A percentile compares a stretch with the other conserved stretches of the same genome.
Conservation (phyloP, 345 rosid species). For the Cochlearia excelsa region DNA sequence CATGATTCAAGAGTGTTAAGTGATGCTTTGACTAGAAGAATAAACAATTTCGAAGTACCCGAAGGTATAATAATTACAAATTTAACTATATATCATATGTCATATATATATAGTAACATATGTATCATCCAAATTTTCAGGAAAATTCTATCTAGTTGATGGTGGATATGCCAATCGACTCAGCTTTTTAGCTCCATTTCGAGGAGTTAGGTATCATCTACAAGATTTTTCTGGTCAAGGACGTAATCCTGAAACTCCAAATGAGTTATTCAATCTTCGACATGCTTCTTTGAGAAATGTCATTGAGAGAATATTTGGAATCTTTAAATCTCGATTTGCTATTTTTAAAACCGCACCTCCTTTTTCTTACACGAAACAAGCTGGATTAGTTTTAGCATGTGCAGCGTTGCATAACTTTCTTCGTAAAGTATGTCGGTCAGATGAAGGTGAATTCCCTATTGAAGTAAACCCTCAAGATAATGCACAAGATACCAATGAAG, state of each 20-base stretch:
- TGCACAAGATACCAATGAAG: no score
- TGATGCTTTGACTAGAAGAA: neutral
- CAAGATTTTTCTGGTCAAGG: neutral
- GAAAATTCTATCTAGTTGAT: neutral
- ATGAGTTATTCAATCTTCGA: no score
- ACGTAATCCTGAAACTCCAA: neutral
- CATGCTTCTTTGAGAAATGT: neutral
- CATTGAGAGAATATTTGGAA: neutral
- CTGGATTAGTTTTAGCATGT: neutral
- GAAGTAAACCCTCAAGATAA: no score
- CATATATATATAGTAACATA: neutral
- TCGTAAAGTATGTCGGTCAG: no score
- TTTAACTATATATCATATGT: neutral
- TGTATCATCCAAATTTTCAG: neutral
- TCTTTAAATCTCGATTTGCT: neutral
- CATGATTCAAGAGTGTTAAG: neutral
- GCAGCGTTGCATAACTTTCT: no score
- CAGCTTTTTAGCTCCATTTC: neutral
- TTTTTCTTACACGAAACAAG: neutral
- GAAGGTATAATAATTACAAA: neutral
- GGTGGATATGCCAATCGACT: slow-evolving; percentile 2
- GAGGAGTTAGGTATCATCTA: neutral
- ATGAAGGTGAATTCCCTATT: no score
- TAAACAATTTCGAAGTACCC: neutral
- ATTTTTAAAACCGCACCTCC: neutral